A percentile compares a stretch with the other conserved stretches of the same genome.
phyloP scores from a whole-genome alignment of 2,329 filamentous ascomycete species.

The Lachnum nothofagi region DNA sequence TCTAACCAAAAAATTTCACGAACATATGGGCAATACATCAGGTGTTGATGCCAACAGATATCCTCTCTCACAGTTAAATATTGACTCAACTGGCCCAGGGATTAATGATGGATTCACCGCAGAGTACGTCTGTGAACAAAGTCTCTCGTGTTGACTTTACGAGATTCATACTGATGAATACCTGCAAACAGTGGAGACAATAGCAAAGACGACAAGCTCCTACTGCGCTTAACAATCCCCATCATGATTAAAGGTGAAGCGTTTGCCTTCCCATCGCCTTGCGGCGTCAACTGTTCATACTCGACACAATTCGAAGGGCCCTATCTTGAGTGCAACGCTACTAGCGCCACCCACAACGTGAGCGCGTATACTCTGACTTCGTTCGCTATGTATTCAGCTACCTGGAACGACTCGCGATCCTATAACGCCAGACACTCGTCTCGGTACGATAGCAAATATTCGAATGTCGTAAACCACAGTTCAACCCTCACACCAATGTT shows the following conservation, averaged over 20 bases:
- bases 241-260: neutral
- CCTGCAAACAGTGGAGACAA: neutral
- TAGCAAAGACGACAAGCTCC: neutral
- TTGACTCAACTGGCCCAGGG: neutral
- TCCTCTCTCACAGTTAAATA: neutral
- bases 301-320: neutral
- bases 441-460: no score
- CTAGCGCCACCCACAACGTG: no score
- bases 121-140: no score
- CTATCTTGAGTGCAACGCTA: neutral
- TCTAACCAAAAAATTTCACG: neutral
- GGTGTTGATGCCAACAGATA: neutral
- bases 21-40: neutral
- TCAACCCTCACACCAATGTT: no score
- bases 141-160: no score
- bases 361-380: no score
- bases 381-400: no score
- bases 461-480: no score
- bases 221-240: neutral
- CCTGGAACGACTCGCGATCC: no score
- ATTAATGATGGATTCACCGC: neutral
- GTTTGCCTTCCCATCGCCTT: neutral
- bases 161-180: no score
- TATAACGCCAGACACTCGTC: no score
- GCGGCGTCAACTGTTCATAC: conserved; percentile 5